A percentile compares a stretch with the other conserved stretches of the same genome.
Evolutionary conservation across 192 early-diverging fungal species (phyloP).

Genomic region (Coemansia guatemalensis): DNA sequence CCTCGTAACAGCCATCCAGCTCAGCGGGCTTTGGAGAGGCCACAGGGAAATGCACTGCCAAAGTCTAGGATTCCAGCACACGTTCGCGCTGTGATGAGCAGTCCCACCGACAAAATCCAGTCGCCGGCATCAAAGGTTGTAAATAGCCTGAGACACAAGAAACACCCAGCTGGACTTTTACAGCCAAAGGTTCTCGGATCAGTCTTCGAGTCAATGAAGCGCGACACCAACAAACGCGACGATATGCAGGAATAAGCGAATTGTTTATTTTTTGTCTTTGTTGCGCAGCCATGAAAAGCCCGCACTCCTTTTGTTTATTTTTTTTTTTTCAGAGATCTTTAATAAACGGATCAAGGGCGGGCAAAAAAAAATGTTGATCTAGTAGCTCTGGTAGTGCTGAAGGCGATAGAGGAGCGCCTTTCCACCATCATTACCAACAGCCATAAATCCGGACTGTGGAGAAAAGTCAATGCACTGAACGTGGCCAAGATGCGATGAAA

Average conservation of each 20-base stretch:
- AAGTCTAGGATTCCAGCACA: constrained; percentile 15
- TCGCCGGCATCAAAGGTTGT: constrained; percentile 43
- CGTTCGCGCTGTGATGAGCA: constrained; percentile 21
- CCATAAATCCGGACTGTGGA: constrained; percentile 88
- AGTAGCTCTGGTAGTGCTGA: constrained; percentile 57
- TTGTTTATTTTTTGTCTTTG: not conserved
- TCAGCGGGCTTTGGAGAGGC: constrained; percentile 17
- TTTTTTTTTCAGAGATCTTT: constrained; percentile 9
- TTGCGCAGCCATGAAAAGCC: not conserved
- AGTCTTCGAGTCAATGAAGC: constrained; percentile 42
- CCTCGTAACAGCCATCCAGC: constrained; percentile 25
- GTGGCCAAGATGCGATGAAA: constrained; percentile 75
- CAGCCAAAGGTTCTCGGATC: constrained; percentile 26
- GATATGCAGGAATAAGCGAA: not conserved
- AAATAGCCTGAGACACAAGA: constrained; percentile 35
- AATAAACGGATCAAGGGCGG: not conserved
- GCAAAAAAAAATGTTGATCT: constrained; percentile 3
- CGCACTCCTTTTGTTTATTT: not conserved
- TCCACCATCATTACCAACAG: constrained; percentile 89
- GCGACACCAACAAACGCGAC: constrained; percentile 3
- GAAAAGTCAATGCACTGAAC: constrained; percentile 82
- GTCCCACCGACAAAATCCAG: constrained; percentile 47
- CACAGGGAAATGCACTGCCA: constrained; percentile 1
- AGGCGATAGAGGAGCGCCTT: constrained; percentile 84
- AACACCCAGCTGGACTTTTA: constrained; percentile 13